Conservation (phyloP, 2,329 filamentous ascomycete genomes). For the Sclerotinia spermophila region DNA sequence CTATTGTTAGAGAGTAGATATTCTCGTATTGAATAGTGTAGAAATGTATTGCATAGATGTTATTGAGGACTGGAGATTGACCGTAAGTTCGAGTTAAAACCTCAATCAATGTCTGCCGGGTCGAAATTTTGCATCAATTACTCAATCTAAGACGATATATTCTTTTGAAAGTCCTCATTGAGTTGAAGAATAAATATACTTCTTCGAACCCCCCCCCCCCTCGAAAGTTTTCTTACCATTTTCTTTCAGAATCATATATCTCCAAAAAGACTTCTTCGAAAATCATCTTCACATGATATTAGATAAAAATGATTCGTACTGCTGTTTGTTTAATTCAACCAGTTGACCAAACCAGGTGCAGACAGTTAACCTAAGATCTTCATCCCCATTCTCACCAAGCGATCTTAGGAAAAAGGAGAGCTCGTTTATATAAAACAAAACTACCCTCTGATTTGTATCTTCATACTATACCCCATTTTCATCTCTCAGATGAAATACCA, state of each 20-base stretch:
- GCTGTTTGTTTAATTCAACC: not conserved
- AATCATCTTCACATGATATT: not conserved
- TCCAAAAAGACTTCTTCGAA: no score
- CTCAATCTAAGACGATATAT: not conserved
- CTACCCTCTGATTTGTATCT: no score
- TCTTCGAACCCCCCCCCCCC: not conserved
- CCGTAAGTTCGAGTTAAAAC: no score
- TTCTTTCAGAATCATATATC: not conserved
- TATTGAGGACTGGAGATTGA: not conserved
- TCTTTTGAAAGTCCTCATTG: not conserved
- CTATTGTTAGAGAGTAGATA: not conserved
- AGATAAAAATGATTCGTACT: not conserved
- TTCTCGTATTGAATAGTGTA: not conserved
- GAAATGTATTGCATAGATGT: not conserved
- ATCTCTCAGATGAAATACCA: fast-evolving
- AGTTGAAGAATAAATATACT: not conserved
- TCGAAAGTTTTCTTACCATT: not conserved
- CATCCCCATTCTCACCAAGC: not conserved
- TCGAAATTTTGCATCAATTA: no score
- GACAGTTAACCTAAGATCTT: not conserved
- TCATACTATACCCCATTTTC: no score
- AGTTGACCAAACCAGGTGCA: not conserved
- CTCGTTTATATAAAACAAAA: not conserved
- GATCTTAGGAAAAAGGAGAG: not conserved
- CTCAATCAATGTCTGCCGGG: not conserved